Conservation (phyloP, 2,329 filamentous ascomycete genomes). For the Curvularia verruculosa region DNA sequence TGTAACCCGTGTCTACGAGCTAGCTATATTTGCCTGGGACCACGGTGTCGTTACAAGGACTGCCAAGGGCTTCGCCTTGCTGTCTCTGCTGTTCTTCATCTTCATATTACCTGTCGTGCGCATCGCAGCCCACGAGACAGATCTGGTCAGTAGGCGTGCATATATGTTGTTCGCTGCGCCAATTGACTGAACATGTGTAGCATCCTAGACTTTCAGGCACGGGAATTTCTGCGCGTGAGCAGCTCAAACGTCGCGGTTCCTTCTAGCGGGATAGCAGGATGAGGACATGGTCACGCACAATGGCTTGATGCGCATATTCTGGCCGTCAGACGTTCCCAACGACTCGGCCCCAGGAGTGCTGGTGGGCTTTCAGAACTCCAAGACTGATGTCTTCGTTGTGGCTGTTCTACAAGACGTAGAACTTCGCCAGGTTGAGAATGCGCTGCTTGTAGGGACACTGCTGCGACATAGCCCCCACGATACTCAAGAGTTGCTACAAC, state of each 20-base stretch:
- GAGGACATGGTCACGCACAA: constrained; percentile 70
- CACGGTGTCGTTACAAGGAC: constrained; percentile 93
- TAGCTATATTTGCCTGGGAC: constrained; percentile 96
- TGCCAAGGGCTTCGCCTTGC: constrained; percentile 79
- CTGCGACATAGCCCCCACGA: constrained; percentile 83
- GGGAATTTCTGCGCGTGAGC: constrained; percentile 92
- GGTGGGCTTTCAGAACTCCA: constrained; percentile 94
- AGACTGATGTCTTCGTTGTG: constrained; percentile 87
- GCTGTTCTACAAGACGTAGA: constrained; percentile 90
- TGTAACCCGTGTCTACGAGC: constrained; percentile 93
- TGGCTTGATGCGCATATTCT: constrained; percentile 98
- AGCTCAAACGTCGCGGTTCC: constrained; percentile 90
- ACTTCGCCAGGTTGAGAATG: constrained; percentile 73
- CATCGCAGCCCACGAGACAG: constrained; percentile 79
- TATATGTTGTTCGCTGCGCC: background rate
- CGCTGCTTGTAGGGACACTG: constrained; percentile 80
- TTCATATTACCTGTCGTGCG: constrained; percentile 84
- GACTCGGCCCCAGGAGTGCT: constrained; percentile 80
- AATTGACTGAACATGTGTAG: constrained; percentile 54
- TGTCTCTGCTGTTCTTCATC: constrained; percentile 84
- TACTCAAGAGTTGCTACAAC: constrained; percentile 77
- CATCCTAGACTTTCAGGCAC: constrained; percentile 79
- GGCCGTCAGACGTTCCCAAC: constrained; percentile 84
- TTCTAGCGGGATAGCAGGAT: constrained; percentile 69
- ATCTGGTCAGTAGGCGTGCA: constrained; percentile 66